Evolutionary conservation across 2,329 filamentous ascomycete species (phyloP).

Genomic region (Rhinocladiella mackenziei): DNA sequence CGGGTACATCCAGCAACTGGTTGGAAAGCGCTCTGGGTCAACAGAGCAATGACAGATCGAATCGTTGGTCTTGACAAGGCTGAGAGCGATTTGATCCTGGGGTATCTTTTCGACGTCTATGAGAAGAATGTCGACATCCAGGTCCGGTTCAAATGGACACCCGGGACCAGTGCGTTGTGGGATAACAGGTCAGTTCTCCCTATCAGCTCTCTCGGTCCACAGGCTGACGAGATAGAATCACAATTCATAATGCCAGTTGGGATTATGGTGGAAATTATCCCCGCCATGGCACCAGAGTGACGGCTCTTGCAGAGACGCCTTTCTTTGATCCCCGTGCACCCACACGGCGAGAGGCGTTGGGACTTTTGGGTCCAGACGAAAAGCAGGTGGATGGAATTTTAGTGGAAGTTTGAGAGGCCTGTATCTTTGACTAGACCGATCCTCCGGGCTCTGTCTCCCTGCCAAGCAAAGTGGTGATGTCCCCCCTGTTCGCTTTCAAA

Average conservation of each 20-base stretch:
- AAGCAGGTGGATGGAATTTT: conserved; percentile 27
- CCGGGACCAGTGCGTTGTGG: conserved; percentile 28
- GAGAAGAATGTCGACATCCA: conserved; percentile 30
- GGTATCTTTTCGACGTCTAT: conserved; percentile 39
- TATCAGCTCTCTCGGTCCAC: conserved; percentile 59
- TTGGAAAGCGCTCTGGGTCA: conserved; percentile 31
- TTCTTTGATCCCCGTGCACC: conserved; percentile 62
- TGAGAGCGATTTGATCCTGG: conserved; percentile 28
- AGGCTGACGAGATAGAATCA: conserved; percentile 61
- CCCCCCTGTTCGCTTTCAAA: too few species aligned
- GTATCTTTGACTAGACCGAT: too few species aligned
- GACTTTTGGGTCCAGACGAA: conserved; percentile 58
- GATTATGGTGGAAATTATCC: conserved; percentile 27
- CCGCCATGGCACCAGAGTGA: conserved; percentile 68
- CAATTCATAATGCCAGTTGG: conserved; percentile 46
- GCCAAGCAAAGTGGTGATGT: too few species aligned
- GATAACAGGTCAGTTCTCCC: conserved; percentile 50
- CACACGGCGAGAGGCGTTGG: conserved; percentile 62
- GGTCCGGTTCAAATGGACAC: conserved; percentile 28
- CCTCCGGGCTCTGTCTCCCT: too few species aligned
- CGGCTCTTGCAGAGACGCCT: conserved; percentile 67
- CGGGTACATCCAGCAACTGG: conserved; percentile 47
- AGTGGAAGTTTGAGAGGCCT: conserved; percentile 12
- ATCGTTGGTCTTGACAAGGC: conserved; percentile 30
- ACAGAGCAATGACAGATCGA: conserved; percentile 25